Base-by-base conservation (phyloP, 2,329 filamentous ascomycete genomes). In the Curvularia eragrostidis region DNA sequence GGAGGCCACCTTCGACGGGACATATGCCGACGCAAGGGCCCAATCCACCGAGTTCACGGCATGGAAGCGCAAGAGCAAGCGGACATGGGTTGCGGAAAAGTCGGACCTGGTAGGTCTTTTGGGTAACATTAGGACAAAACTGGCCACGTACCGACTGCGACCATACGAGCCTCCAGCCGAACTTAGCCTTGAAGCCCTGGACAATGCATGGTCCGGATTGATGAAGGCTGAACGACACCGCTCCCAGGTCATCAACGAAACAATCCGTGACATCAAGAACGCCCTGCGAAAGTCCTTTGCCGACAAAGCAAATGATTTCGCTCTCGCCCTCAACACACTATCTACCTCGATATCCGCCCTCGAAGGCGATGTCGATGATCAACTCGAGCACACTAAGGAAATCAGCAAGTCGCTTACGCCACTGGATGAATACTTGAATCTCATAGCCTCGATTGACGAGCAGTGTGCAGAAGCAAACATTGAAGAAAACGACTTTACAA, bases 401-500 rank as follows among this genome's bases (percentile, higher is more conserved):
- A 85, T 99, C 38, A 92, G 91, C 68, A 88, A 91, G 64, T 97
- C 91, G 70, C 82, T 99, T 12, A 85, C 91, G 8, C 94, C 94
- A 3, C 84, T 99, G n/a, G 93, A 97, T 69, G 87, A 91, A 59
- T 99, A 96, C 74, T 84, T 99, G 39, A 88, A 91, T 62, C 91
- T 92, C 63, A 97, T 99, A 72, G 91, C 88, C 13, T 87, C 87
- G 10, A 85, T 98, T 47, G 93, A 97, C 72, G 87, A 87, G 63
- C 92, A 97, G 78, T 99, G 95, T 75, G 86, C 89, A 59, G 94
- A 98, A 80, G 95, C 95, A 61, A 98, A 99, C 75, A 97, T 99
- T 63, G 95, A 99, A 78, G 95, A 99, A 73, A 99, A 99, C 77
- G 95, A 99, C 80, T 98, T 95, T 77, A 99, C 95, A n/a, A 98